Evolutionary conservation across 75 land plant species (phyloP).

Genomic region (Selaginella tamariscina): DNA sequence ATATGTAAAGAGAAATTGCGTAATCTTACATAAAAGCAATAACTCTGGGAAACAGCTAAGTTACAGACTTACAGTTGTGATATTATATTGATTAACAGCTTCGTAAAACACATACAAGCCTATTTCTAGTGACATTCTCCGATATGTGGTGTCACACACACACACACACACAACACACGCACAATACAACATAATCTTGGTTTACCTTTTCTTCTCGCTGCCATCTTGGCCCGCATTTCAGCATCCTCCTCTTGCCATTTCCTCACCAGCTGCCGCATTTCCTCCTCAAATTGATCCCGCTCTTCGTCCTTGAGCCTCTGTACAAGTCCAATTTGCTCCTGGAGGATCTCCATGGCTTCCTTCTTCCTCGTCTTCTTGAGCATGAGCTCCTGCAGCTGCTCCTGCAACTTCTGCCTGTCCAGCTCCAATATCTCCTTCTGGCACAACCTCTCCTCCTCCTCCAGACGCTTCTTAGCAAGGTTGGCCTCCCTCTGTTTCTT

Average conservation of each 20-base stretch:
- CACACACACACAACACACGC: no score
- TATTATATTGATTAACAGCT: no score
- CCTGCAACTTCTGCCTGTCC: constrained; percentile 15
- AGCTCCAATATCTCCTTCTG: constrained; percentile 18
- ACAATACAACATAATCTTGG: no score
- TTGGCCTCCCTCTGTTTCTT: constrained; percentile 23
- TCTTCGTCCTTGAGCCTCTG: constrained; percentile 23
- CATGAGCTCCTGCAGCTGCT: constrained; percentile 9
- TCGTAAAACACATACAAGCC: no score
- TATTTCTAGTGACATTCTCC: no score
- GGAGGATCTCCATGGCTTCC: constrained; percentile 28
- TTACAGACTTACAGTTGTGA: no score
- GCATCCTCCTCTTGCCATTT: constrained; percentile 22
- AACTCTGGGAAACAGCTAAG: no score
- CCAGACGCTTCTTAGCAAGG: constrained; percentile 18
- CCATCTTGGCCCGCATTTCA: neutral
- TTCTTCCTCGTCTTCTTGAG: constrained; percentile 17
- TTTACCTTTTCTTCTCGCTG: constrained; percentile 16
- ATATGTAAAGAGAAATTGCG: no score
- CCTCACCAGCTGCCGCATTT: constrained; percentile 24
- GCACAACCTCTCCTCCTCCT: constrained; percentile 17
- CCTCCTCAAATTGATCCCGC: constrained; percentile 20
- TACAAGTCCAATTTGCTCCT: constrained; percentile 25
- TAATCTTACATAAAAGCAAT: no score
- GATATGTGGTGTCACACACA: no score